Conservation (phyloP, 2,329 filamentous ascomycete genomes). For the Monosporascus sp. region DNA sequence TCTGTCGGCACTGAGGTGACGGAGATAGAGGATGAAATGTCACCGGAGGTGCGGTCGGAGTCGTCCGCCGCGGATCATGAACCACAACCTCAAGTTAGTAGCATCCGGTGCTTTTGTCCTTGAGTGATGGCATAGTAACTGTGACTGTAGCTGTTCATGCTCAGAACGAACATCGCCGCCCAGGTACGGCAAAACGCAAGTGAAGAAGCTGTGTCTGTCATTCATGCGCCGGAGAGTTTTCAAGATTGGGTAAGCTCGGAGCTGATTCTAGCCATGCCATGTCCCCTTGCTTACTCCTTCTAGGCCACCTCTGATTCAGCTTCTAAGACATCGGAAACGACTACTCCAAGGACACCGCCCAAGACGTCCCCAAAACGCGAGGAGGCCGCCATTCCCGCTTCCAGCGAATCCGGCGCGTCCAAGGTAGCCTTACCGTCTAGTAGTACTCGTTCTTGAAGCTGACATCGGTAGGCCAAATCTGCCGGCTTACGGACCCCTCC, state of each 20-base stretch:
- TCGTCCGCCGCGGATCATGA: conserved; percentile 29
- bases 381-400: conserved; percentile 30
- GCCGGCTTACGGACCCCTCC: conserved; percentile 55
- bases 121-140: conserved; percentile 9
- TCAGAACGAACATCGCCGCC: conserved; percentile 53
- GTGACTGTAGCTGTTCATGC: conserved; percentile 41
- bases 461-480: conserved; percentile 23
- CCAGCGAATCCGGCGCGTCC: conserved; percentile 26
- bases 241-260: conserved; percentile 62
- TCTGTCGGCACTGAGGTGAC: conserved; percentile 79
- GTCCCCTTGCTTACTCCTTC: conserved; percentile 14
- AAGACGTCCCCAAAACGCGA: conserved; percentile 29
- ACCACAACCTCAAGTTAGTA: conserved; percentile 34
- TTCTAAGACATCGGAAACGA: conserved; percentile 29
- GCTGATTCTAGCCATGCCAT: not conserved
- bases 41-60: conserved; percentile 50
- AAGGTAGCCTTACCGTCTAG: not conserved
- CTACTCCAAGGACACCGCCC: conserved; percentile 30
- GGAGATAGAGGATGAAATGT: conserved; percentile 74
- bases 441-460: conserved; percentile 3
- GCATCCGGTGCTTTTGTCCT: conserved; percentile 2
- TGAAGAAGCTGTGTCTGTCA: conserved; percentile 83
- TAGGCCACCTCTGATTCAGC: conserved; percentile 39
- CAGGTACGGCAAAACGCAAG: conserved; percentile 54
- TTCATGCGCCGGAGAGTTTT: conserved; percentile 83